Percentiles rank a stretch among this genome's conserved stretches.
phyloP scores from a whole-genome alignment of 305 asterid species.

The Solanum hybrid region DNA sequence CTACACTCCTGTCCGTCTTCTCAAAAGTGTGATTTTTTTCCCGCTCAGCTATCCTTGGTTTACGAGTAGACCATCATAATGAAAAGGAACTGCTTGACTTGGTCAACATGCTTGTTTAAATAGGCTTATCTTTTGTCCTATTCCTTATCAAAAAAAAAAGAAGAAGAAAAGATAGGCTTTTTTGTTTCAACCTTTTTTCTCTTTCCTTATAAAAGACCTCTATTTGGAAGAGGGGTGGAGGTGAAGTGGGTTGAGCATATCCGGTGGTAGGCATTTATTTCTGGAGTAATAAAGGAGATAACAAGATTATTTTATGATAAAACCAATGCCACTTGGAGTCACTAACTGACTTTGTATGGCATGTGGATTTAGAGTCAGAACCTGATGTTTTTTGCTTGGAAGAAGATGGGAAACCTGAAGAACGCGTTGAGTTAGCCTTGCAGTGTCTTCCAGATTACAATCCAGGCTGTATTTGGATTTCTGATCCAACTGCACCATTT shows the following conservation, averaged over 20 bases:
- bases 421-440: slow-evolving; percentile 72
- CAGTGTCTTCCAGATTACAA: slow-evolving; percentile 70
- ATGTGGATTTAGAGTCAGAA: slow-evolving; percentile 48
- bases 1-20: neutral
- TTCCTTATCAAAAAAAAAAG: neutral
- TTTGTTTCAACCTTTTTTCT: no score
- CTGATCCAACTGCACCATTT: slow-evolving; percentile 51
- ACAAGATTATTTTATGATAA: neutral
- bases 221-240: no score
- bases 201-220: no score
- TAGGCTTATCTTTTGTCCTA: neutral
- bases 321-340: neutral
- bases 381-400: slow-evolving; percentile 45
- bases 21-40: neutral
- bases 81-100: neutral
- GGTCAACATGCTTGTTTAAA: neutral
- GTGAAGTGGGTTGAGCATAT: no score
- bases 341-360: neutral
- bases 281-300: neutral
- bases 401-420: slow-evolving; percentile 67
- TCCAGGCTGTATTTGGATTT: slow-evolving; percentile 46
- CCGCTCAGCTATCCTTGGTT: neutral
- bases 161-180: neutral
- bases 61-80: neutral
- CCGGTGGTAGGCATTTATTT: no score